Base-by-base conservation (phyloP, 2,329 filamentous ascomycete genomes). In the Venturiaceae sp. region DNA sequence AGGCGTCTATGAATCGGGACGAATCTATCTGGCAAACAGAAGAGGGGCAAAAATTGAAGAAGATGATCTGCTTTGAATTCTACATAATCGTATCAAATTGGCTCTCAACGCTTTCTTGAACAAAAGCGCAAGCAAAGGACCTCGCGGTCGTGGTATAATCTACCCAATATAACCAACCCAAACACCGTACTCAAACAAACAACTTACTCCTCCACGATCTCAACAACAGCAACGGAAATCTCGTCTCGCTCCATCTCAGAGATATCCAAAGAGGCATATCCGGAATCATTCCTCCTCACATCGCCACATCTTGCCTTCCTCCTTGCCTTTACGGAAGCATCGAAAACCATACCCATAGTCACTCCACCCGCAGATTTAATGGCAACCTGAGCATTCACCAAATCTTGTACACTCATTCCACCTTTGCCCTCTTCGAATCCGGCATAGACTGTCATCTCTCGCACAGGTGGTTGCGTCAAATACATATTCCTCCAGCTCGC, bases 1-100 rank as follows among this genome's bases (percentile, higher is more conserved):
- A 44, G 89, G 90, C 26, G 86, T 88, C 46, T 96, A 96, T 72
- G 91, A 96, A 71, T 85, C 85, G 63, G 86, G 88, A 9, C 85
- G 90, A 67, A 70, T 78, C 9, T 79, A 74, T 62, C 60, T 80
- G 39, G 77, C 76, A 2, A 66, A 66, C 7, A 65, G 76, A 61
- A 67, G 76, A 60, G 76, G 76, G 3, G 74, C 75, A 32, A 61
- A 66, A 8, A 62, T 75, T 2, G 67, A 74, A 55, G 71, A 53
- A 41, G 58, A 59, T 21, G 58, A 50, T 16, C 33, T 59, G 33
- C 32, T 34, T 16, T 53, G 52, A 53, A n/a, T 26, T 47, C 23
- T 19, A 16, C 16, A 3, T 50, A 30, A 23, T 50, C 13, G 7
- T n/a, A 30, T 8, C 23, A 50, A 30, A 30, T 28, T n/a, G 26